phyloP scores from a whole-genome alignment of 768 basidiomycete genomes.

The Sutorius australiensis region DNA sequence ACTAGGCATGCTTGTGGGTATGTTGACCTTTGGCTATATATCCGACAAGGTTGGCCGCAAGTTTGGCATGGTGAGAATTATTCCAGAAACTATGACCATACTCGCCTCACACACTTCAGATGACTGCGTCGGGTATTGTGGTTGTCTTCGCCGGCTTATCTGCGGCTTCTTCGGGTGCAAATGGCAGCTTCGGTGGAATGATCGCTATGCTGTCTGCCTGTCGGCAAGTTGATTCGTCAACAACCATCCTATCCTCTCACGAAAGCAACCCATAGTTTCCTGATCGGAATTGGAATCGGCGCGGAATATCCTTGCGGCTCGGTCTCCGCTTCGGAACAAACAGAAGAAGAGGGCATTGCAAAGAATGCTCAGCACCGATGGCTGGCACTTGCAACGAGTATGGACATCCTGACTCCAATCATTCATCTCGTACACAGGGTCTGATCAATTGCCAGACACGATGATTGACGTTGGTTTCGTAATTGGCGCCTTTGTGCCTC shows the following conservation, averaged over 20 bases:
- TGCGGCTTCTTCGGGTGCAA: slow-evolving; percentile 76
- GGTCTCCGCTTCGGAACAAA: slow-evolving; percentile 85
- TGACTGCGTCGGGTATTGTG: slow-evolving; percentile 80
- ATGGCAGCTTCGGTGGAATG: slow-evolving; percentile 65
- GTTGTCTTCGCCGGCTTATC: slow-evolving; percentile 80
- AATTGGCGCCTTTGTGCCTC: slow-evolving; percentile 72
- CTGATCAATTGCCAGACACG: slow-evolving; percentile 42
- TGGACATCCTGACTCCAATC: slow-evolving; percentile 17
- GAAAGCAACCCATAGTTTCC: slow-evolving; percentile 48
- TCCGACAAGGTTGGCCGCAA: slow-evolving; percentile 87
- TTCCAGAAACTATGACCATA: not conserved
- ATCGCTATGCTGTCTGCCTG: slow-evolving; percentile 76
- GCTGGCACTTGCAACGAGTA: slow-evolving; percentile 88
- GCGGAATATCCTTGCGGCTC: slow-evolving; percentile 91
- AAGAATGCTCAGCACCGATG: slow-evolving; percentile 83
- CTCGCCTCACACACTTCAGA: slow-evolving; percentile 40
- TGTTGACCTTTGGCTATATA: slow-evolving; percentile 77
- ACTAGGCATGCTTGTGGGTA: slow-evolving; percentile 80
- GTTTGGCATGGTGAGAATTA: slow-evolving; percentile 71
- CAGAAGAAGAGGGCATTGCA: slow-evolving; percentile 74
- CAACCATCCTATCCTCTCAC: not conserved
- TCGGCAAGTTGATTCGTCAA: slow-evolving; percentile 44
- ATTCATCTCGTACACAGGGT: not conserved
- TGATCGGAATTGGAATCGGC: slow-evolving; percentile 85
- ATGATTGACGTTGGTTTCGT: slow-evolving; percentile 90